A percentile compares a stretch with the other conserved stretches of the same genome.
phyloP scores from a whole-genome alignment of 208 protist species.

The Leishmania guyanensis region DNA sequence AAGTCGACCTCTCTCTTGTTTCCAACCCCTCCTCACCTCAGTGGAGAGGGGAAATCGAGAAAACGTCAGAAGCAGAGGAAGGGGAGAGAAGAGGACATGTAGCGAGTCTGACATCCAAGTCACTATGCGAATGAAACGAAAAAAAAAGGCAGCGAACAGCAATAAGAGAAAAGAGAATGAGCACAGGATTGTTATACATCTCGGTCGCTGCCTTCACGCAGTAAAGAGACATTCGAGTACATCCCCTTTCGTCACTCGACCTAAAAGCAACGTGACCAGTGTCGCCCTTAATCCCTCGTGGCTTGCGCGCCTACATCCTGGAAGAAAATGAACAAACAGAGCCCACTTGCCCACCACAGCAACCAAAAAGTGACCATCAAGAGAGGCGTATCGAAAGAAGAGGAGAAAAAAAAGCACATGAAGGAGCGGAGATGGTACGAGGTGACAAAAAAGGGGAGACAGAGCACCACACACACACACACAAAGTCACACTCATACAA shows the following conservation, averaged over 20 bases:
- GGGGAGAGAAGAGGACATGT: background rate
- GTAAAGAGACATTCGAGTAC: background rate
- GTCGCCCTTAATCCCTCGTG: background rate
- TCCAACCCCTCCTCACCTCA: background rate
- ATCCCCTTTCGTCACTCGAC: background rate
- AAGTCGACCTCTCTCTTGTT: background rate
- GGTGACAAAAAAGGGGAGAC: background rate
- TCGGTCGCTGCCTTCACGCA: background rate
- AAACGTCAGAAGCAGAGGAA: background rate
- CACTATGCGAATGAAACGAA: background rate
- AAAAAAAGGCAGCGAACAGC: background rate
- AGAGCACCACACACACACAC: constrained; percentile 3
- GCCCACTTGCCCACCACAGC: background rate
- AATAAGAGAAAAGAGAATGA: background rate
- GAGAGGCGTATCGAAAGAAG: background rate
- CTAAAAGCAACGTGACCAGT: background rate
- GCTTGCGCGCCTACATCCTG: background rate
- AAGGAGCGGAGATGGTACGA: constrained; percentile 1
- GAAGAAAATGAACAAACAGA: background rate
- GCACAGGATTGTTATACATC: background rate
- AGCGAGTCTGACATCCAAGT: background rate
- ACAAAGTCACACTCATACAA: background rate
- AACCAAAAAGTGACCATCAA: background rate
- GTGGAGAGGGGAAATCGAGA: background rate
- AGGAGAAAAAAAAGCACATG: background rate